Conservation (phyloP, 805 yeast species). For the Candida nanaspora region DNA sequence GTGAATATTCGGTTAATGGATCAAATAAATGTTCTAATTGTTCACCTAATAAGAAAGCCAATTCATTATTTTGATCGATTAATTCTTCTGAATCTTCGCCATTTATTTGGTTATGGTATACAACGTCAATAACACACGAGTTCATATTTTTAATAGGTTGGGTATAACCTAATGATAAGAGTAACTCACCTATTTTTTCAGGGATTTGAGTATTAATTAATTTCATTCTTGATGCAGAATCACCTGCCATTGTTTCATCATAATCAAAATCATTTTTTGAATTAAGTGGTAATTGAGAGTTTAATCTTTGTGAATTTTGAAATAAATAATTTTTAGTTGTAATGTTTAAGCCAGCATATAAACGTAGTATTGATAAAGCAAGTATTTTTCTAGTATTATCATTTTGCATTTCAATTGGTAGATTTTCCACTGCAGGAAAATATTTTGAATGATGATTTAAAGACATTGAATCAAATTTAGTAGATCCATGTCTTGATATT, state of each 20-base stretch:
- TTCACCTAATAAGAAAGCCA: slow-evolving; percentile 73
- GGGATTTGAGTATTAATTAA: slow-evolving; percentile 49
- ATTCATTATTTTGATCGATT: slow-evolving; percentile 72
- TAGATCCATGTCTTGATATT: slow-evolving; percentile 60
- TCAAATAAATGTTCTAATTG: slow-evolving; percentile 87
- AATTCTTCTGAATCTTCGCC: slow-evolving; percentile 30
- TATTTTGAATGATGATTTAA: slow-evolving; percentile 56
- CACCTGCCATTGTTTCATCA: slow-evolving; percentile 87
- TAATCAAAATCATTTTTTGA: slow-evolving; percentile 31
- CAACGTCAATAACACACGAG: slow-evolving; percentile 63
- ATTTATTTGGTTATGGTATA: slow-evolving; percentile 41
- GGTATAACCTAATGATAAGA: slow-evolving; percentile 51
- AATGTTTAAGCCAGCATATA: slow-evolving; percentile 51
- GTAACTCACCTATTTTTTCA: slow-evolving; percentile 43
- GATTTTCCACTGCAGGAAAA: slow-evolving; percentile 72
- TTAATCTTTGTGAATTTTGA: slow-evolving; percentile 12
- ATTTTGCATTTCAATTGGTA: slow-evolving; percentile 38
- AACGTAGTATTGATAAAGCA: slow-evolving; percentile 66
- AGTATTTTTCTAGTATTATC: slow-evolving; percentile 66
- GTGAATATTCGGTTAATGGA: slow-evolving; percentile 85
- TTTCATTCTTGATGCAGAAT: slow-evolving; percentile 58
- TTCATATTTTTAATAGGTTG: slow-evolving; percentile 32
- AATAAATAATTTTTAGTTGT: slow-evolving; percentile 10
- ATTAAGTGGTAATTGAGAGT: too few relatives aligned
- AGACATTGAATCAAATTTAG: slow-evolving; percentile 51